Conservation (phyloP, 495 filamentous ascomycete genomes). For the Penicillium crystallinum region DNA sequence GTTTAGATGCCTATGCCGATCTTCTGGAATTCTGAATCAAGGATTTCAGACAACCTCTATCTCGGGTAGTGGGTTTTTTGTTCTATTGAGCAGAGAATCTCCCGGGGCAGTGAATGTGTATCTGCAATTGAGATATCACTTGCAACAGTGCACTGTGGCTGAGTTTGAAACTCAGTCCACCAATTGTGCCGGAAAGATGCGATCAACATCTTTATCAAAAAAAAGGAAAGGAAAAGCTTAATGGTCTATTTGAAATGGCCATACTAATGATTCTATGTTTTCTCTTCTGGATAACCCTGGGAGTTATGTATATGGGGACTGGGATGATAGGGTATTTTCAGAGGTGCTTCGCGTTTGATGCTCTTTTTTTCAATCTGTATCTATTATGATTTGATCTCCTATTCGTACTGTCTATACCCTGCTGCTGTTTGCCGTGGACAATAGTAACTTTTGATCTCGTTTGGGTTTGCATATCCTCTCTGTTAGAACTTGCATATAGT, state of each 20-base stretch:
- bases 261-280: constrained; percentile 7
- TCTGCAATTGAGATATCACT: not conserved
- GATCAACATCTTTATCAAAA: not conserved
- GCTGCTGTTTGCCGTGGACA: not conserved
- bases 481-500: not conserved
- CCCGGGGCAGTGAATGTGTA: not conserved
- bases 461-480: not conserved
- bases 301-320: constrained; percentile 5
- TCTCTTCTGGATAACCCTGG: not conserved
- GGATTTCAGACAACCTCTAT: not conserved
- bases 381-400: constrained; percentile 8
- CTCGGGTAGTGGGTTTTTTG: not conserved
- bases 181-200: not conserved
- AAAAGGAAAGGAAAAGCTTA: not conserved
- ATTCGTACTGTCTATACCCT: constrained; percentile 7
- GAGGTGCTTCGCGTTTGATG: not conserved
- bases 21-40: constrained; percentile 30
- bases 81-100: not conserved
- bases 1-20: constrained; percentile 42
- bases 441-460: not conserved
- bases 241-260: constrained; percentile 1
- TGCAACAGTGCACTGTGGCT: not conserved
- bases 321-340: not conserved
- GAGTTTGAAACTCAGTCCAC: not conserved
- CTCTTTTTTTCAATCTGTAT: constrained; percentile 1